Conservation (phyloP, 2,329 filamentous ascomycete species). For the Chaetomiaceae sp. region DNA sequence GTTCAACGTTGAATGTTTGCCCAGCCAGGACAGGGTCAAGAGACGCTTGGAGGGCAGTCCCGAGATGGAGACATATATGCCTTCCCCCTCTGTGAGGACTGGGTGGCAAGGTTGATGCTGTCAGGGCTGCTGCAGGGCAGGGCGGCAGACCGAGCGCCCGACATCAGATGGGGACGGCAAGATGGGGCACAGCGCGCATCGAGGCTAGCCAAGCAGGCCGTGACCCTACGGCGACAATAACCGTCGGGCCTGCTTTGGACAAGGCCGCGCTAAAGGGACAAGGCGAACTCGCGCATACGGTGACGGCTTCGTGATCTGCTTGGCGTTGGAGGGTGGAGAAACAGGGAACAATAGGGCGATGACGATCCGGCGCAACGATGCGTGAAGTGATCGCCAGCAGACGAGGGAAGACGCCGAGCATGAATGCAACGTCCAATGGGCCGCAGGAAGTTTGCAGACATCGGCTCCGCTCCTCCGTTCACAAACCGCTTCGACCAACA, state of each 20-base stretch:
- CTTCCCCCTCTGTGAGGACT: conserved; percentile 7
- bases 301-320: conserved; percentile 23
- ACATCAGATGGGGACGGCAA: conserved; percentile 11
- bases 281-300: conserved; percentile 24
- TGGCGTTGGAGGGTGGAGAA: conserved; percentile 19
- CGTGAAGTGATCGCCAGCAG: conserved; percentile 2
- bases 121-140: conserved; percentile 15
- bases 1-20: conserved; percentile 9
- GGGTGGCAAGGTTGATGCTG: conserved; percentile 25
- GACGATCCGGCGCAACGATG: conserved; percentile 16
- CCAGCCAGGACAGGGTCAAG: conserved; percentile 10
- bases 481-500: conserved; percentile 2
- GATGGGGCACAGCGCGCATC: conserved; percentile 5
- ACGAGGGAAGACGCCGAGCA: conserved; percentile 10
- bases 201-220: conserved; percentile 9
- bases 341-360: conserved; percentile 14
- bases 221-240: no score
- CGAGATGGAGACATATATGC: conserved; percentile 26
- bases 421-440: conserved; percentile 15
- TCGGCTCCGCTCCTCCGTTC: conserved; percentile 9
- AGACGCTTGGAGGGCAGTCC: conserved; percentile 12
- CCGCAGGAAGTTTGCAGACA: background rate
- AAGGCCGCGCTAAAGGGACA: background rate
- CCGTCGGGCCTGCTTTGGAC: no score
- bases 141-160: conserved; percentile 9